A percentile compares a stretch with the other conserved stretches of the same genome.
Evolutionary conservation across 2,329 filamentous ascomycete genomes (phyloP).

Genomic region (Hypoxylon rubiginosum): DNA sequence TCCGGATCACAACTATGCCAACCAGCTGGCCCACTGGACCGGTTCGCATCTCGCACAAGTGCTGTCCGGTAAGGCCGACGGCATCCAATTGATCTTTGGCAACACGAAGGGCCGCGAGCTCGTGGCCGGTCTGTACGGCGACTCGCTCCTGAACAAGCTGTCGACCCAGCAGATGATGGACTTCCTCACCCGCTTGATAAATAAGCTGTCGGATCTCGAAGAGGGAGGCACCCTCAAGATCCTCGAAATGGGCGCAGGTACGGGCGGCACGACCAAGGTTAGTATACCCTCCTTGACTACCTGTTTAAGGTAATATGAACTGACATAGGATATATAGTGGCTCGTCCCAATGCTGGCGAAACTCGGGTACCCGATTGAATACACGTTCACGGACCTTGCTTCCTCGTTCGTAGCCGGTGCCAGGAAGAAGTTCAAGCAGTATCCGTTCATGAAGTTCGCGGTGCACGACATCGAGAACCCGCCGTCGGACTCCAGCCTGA

Average conservation of each 20-base stretch:
- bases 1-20: conserved; percentile 45
- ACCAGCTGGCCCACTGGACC: conserved; percentile 33
- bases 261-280: conserved; percentile 51
- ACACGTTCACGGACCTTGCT: conserved; percentile 56
- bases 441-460: conserved; percentile 48
- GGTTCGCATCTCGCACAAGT: conserved; percentile 45
- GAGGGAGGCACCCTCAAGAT: conserved; percentile 45
- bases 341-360: conserved; percentile 20
- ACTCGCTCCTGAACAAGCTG: conserved; percentile 51
- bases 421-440: conserved; percentile 36
- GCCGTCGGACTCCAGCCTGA: conserved; percentile 26
- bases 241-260: conserved; percentile 53
- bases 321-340: conserved; percentile 43
- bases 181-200: conserved; percentile 42
- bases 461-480: conserved; percentile 50
- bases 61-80: conserved; percentile 51
- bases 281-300: not conserved
- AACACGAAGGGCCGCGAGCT: conserved; percentile 50
- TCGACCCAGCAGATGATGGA: conserved; percentile 49
- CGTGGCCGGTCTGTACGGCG: conserved; percentile 52
- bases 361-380: conserved; percentile 46
- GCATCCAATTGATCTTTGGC: conserved; percentile 55
- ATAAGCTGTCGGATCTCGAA: conserved; percentile 6
- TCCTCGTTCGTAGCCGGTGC: conserved; percentile 47
- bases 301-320: not conserved